phyloP scores from a whole-genome alignment of 768 basidiomycete genomes.

The Strobilomyces dryophilus region DNA sequence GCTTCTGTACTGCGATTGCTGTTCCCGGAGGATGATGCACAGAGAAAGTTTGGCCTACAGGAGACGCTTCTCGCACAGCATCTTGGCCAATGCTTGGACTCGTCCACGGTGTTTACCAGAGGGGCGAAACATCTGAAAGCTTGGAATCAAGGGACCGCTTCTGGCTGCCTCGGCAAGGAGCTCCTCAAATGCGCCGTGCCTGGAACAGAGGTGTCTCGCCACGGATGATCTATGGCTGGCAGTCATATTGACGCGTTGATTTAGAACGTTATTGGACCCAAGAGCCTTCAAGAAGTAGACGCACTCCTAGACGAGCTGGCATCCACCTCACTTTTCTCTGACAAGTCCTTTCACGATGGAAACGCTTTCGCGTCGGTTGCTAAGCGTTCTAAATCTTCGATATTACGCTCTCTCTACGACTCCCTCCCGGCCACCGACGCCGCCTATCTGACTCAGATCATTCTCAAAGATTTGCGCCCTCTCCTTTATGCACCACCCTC shows the following conservation, averaged over 20 bases:
- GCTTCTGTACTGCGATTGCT: constrained; percentile 64
- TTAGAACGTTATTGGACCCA: constrained; percentile 25
- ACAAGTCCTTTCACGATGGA: constrained; percentile 38
- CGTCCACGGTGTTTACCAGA: constrained; percentile 28
- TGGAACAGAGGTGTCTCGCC: constrained; percentile 34
- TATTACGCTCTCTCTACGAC: constrained; percentile 58
- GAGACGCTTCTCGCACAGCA: constrained; percentile 54
- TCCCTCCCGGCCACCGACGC: constrained; percentile 59
- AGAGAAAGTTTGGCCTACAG: constrained; percentile 69
- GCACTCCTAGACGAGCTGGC: constrained; percentile 72
- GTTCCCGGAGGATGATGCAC: constrained; percentile 79
- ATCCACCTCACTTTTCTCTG: constrained; percentile 57
- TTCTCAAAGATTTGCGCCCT: constrained; percentile 83
- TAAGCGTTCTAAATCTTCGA: constrained; percentile 29
- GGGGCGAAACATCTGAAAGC: constrained; percentile 26
- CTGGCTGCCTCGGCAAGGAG: constrained; percentile 71
- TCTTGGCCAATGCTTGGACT: constrained; percentile 47
- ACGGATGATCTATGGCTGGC: background rate
- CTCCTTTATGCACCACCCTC: constrained; percentile 64
- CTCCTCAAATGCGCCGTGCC: constrained; percentile 39
- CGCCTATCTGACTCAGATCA: constrained; percentile 75
- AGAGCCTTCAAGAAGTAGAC: constrained; percentile 51
- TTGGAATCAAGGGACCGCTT: constrained; percentile 41
- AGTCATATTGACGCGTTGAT: constrained; percentile 7
- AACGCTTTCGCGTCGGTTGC: constrained; percentile 25